Percentiles rank a stretch among this genome's conserved stretches.
Conservation (phyloP, 176 grass and related monocot genomes). For the Oryza longistaminata region DNA sequence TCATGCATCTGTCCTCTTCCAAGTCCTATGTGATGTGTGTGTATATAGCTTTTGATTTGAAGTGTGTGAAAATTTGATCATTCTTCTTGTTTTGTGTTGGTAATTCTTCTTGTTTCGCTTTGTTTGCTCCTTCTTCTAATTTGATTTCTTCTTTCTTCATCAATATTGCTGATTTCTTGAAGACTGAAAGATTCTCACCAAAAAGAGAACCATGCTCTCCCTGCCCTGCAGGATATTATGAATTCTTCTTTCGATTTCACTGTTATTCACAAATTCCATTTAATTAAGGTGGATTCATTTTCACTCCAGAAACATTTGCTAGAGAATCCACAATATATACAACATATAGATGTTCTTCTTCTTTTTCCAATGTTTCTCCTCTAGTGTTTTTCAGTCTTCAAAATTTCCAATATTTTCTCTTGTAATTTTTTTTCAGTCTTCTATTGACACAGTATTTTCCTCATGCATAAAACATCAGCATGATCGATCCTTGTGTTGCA, state of each 20-base stretch:
- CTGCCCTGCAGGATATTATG: not conserved
- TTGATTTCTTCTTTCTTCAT: not conserved
- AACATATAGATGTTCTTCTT: not conserved
- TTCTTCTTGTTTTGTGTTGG: not conserved
- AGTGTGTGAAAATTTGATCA: not conserved
- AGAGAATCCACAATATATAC: not conserved
- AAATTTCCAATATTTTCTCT: not conserved
- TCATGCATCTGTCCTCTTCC: not conserved
- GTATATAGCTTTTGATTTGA: not conserved
- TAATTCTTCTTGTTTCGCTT: not conserved
- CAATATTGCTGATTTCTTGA: constrained; percentile 13
- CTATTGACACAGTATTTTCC: not conserved
- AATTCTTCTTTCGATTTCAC: not conserved
- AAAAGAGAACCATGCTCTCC: not conserved
- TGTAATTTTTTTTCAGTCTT: not conserved
- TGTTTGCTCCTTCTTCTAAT: not conserved
- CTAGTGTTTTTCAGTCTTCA: not conserved
- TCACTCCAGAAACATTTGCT: not conserved
- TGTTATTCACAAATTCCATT: not conserved
- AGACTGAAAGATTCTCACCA: not conserved
- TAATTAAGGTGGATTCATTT: not conserved
- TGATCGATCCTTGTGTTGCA: not conserved
- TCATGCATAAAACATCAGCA: not conserved
- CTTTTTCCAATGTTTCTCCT: not conserved
- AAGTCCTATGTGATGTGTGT: not conserved